phyloP scores from a whole-genome alignment of 2,329 filamentous ascomycete species.

The Macrophomina tecta region DNA sequence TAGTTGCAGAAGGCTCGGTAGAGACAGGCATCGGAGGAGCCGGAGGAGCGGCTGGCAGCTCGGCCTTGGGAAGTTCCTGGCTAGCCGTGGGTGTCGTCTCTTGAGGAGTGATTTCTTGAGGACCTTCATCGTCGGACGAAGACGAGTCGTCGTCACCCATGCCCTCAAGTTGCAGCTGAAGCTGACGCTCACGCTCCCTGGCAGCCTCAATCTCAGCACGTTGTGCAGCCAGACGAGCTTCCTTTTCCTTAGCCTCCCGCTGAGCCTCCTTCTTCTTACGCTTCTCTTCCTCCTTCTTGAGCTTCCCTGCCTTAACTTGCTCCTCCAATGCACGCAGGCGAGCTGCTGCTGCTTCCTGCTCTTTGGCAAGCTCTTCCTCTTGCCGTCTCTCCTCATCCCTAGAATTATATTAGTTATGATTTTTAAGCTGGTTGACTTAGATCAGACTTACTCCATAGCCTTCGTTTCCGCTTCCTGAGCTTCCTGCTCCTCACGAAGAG shows the following conservation, averaged over 20 bases:
- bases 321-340: slow-evolving; percentile 90
- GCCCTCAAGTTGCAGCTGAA: slow-evolving; percentile 85
- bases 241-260: slow-evolving; percentile 86
- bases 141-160: slow-evolving; percentile 76
- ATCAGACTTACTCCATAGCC: slow-evolving; percentile 77
- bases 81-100: slow-evolving; percentile 65
- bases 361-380: slow-evolving; percentile 79
- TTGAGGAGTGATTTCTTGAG: slow-evolving; percentile 70
- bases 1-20: slow-evolving; percentile 41
- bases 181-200: slow-evolving; percentile 85
- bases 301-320: slow-evolving; percentile 88
- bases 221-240: slow-evolving; percentile 80
- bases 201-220: slow-evolving; percentile 92
- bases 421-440: background rate
- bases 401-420: slow-evolving; percentile 37
- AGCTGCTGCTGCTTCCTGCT: slow-evolving; percentile 80
- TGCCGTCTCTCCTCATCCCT: slow-evolving; percentile 77
- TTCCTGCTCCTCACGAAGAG: slow-evolving; percentile 71
- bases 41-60: slow-evolving; percentile 55
- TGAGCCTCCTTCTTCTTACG: slow-evolving; percentile 86
- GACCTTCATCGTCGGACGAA: slow-evolving; percentile 72
- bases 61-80: slow-evolving; percentile 54
- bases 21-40: slow-evolving; percentile 42
- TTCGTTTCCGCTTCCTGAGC: slow-evolving; percentile 75
- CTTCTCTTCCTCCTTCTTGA: slow-evolving; percentile 97